These are phyloP conservation scores for Kodamaea laetipori DNA, from an alignment of 805 yeast genomes.

Conservation along the genomic window DNA sequence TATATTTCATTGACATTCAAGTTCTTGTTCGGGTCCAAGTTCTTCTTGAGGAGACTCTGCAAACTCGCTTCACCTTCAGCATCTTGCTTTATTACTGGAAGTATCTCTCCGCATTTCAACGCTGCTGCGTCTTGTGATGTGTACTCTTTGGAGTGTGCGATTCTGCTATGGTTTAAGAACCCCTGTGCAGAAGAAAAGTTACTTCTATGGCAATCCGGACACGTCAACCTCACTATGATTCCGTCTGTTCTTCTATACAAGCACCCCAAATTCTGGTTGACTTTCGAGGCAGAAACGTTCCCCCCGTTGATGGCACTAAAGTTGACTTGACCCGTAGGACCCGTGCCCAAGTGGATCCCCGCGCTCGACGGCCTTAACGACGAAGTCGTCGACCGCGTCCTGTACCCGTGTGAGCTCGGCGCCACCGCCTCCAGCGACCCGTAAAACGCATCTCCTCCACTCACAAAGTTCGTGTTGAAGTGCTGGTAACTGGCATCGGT, in stretches of 20 bases:
- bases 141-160: constrained; percentile 71
- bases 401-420: constrained; percentile 24
- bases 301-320: constrained; percentile 6
- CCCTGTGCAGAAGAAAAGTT: constrained; percentile 83
- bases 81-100: constrained; percentile 59
- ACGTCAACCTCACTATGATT: constrained; percentile 63
- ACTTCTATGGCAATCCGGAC: constrained; percentile 65
- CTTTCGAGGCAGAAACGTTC: neutral
- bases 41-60: constrained; percentile 33
- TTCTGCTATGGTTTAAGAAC: constrained; percentile 72
- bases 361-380: constrained; percentile 55
- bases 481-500: constrained; percentile 4
- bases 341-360: constrained; percentile 20
- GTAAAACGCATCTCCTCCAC: constrained; percentile 6
- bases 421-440: neutral
- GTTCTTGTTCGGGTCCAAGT: constrained; percentile 45
- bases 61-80: constrained; percentile 48
- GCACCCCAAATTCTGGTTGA: constrained; percentile 42
- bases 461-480: constrained; percentile 11
- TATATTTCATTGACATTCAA: constrained; percentile 40
- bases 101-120: constrained; percentile 58
- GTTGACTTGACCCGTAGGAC: constrained; percentile 8
- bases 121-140: constrained; percentile 78
- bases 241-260: constrained; percentile 72
- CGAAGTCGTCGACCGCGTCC: constrained; percentile 54